phyloP scores from a whole-genome alignment of 371 early-diverging fungal genomes.

The Fennellomyces sp. region DNA sequence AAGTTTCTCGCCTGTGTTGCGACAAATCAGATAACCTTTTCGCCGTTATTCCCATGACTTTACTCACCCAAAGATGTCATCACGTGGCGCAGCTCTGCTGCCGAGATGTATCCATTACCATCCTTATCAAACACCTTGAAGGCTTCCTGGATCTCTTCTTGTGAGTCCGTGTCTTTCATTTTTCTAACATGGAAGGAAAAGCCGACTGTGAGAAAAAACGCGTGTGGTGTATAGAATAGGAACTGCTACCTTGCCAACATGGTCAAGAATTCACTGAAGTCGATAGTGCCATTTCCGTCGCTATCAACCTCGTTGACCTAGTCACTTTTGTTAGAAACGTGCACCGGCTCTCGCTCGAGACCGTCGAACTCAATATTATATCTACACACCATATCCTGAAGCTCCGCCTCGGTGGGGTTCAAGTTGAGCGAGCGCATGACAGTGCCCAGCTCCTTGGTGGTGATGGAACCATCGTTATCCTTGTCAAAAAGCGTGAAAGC shows the following conservation, averaged over 20 bases:
- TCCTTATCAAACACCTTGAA: slow-evolving; percentile 65
- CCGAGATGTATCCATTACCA: slow-evolving; percentile 56
- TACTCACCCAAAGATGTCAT: slow-evolving; percentile 48
- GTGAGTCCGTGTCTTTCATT: slow-evolving; percentile 53
- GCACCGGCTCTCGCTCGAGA: no score
- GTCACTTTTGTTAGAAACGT: not conserved
- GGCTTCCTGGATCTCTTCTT: slow-evolving; percentile 58
- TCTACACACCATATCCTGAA: slow-evolving; percentile 82
- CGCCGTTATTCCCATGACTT: no score
- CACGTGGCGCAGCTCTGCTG: slow-evolving; percentile 56
- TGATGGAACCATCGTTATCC: slow-evolving; percentile 94
- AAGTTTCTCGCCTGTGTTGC: slow-evolving; percentile 70
- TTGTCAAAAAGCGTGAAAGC: slow-evolving; percentile 41
- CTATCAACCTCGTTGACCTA: slow-evolving; percentile 89
- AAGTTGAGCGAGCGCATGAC: slow-evolving; percentile 92
- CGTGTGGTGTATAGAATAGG: not conserved
- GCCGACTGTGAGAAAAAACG: not conserved
- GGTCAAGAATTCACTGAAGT: slow-evolving; percentile 91
- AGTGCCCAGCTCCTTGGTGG: slow-evolving; percentile 84
- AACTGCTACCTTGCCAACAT: slow-evolving; percentile 78
- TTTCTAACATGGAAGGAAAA: slow-evolving; percentile 28
- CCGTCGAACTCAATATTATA: no score
- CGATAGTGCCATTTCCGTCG: slow-evolving; percentile 92
- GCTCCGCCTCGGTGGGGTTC: slow-evolving; percentile 83
- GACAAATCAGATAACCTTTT: not conserved